Conservation (phyloP, 2,329 filamentous ascomycete species). For the Cadophora sp. region DNA sequence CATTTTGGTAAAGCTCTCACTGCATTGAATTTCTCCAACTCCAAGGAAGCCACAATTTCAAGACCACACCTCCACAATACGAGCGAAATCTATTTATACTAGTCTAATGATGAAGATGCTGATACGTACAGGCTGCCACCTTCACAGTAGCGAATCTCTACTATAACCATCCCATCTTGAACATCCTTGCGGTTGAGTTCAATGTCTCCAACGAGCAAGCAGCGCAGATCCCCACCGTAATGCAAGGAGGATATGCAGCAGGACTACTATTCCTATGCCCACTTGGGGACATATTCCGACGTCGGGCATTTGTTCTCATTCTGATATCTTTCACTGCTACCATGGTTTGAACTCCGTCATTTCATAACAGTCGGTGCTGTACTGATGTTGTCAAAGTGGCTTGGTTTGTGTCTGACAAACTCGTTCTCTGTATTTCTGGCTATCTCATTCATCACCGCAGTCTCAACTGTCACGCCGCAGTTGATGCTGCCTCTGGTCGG, state of each 20-base stretch:
- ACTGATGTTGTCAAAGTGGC: slow-evolving; percentile 54
- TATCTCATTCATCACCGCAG: slow-evolving; percentile 75
- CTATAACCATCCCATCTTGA: slow-evolving; percentile 81
- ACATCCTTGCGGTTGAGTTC: slow-evolving; percentile 76
- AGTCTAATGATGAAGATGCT: background rate
- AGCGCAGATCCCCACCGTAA: slow-evolving; percentile 72
- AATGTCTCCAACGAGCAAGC: slow-evolving; percentile 72
- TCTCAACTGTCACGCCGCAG: slow-evolving; percentile 82
- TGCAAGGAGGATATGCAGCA: slow-evolving; percentile 80
- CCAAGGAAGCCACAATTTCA: background rate
- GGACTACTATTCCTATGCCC: slow-evolving; percentile 79
- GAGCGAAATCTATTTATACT: too few relatives aligned
- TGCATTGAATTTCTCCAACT: background rate
- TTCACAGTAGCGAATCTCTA: slow-evolving; percentile 84
- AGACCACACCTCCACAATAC: background rate
- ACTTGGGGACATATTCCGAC: slow-evolving; percentile 71
- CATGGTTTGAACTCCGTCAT: slow-evolving; percentile 54
- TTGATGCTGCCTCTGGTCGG: slow-evolving; percentile 82
- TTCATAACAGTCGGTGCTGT: background rate
- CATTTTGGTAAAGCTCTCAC: background rate
- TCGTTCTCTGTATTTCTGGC: slow-evolving; percentile 70
- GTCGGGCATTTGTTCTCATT: slow-evolving; percentile 72
- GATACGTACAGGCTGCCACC: slow-evolving; percentile 54
- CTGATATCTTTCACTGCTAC: slow-evolving; percentile 73
- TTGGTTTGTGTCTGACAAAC: slow-evolving; percentile 73